Percentiles rank a stretch among this genome's conserved stretches.
Evolutionary conservation across 768 basidiomycete genomes (phyloP).

Genomic region (Vishniacozyma victoriae): DNA sequence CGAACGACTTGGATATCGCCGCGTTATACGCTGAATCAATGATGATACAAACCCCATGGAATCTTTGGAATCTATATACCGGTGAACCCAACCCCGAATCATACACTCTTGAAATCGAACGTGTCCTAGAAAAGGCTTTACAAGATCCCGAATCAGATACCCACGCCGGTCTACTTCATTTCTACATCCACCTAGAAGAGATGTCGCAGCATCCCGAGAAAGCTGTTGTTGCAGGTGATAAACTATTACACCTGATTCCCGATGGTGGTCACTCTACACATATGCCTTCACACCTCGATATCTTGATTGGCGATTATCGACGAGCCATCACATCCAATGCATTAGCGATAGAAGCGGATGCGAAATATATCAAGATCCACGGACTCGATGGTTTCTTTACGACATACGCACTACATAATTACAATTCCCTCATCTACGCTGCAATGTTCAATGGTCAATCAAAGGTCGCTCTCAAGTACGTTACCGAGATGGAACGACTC

Average conservation of each 20-base stretch:
- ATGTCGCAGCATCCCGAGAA: constrained; percentile 30
- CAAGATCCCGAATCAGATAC: not conserved
- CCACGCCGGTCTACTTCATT: constrained; percentile 34
- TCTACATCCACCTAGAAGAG: constrained; percentile 37
- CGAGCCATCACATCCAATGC: constrained; percentile 29
- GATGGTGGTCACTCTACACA: constrained; percentile 36
- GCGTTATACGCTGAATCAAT: constrained; percentile 31
- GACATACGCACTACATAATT: constrained; percentile 33
- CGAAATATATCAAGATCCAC: constrained; percentile 11
- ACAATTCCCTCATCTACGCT: constrained; percentile 28
- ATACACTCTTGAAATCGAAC: constrained; percentile 12
- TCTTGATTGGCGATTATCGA: constrained; percentile 39
- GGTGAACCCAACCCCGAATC: constrained; percentile 18
- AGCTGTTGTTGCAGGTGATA: constrained; percentile 25
- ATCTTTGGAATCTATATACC: constrained; percentile 33
- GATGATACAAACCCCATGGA: constrained; percentile 36
- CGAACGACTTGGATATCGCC: constrained; percentile 28
- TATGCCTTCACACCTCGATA: constrained; percentile 40
- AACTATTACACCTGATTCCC: constrained; percentile 23
- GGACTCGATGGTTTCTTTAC: constrained; percentile 22
- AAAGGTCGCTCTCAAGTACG: constrained; percentile 14
- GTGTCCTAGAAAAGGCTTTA: constrained; percentile 22
- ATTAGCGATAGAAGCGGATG: constrained; percentile 22
- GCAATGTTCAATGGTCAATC: constrained; percentile 36
- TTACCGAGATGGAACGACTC: constrained; percentile 15